Conservation (phyloP, 2,329 filamentous ascomycete genomes). For the Fusarium sp. region DNA sequence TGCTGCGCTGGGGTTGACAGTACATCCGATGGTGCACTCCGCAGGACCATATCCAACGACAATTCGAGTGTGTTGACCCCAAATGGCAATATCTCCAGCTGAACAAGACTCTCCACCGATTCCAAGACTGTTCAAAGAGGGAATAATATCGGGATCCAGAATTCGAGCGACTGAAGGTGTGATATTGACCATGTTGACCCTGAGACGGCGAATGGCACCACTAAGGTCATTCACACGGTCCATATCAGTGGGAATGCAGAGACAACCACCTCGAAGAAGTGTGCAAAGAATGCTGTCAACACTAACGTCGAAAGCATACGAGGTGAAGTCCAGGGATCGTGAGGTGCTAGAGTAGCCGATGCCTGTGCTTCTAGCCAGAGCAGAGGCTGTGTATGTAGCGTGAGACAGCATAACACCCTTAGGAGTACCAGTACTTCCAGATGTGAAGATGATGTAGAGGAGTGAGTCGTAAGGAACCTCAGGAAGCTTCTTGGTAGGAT, state of each 20-base stretch:
- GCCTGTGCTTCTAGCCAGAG: constrained; percentile 41
- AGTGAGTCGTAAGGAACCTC: constrained; percentile 57
- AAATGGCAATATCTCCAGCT: constrained; percentile 60
- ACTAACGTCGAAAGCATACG: constrained; percentile 67
- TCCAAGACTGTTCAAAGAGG: constrained; percentile 60
- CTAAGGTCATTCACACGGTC: constrained; percentile 64
- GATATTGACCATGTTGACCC: constrained; percentile 62
- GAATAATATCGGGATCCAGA: constrained; percentile 58
- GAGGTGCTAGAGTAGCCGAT: constrained; percentile 57
- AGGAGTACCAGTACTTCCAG: constrained; percentile 72
- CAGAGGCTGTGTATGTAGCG: constrained; percentile 59
- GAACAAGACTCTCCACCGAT: constrained; percentile 67
- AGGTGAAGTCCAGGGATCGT: constrained; percentile 60
- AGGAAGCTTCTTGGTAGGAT: constrained; percentile 45
- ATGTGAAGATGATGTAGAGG: constrained; percentile 73
- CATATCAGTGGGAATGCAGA: constrained; percentile 67
- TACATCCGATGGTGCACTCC: constrained; percentile 66
- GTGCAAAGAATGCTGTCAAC: constrained; percentile 67
- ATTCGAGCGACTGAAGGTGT: constrained; percentile 64
- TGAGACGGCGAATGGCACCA: constrained; percentile 57
- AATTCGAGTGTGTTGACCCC: constrained; percentile 60
- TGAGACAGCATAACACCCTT: constrained; percentile 71
- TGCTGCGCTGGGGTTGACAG: constrained; percentile 56
- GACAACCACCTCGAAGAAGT: constrained; percentile 61
- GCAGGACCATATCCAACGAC: constrained; percentile 67